Conservation (phyloP, 1,284 basidiomycete species). For the Fomitopsis pinicola region DNA sequence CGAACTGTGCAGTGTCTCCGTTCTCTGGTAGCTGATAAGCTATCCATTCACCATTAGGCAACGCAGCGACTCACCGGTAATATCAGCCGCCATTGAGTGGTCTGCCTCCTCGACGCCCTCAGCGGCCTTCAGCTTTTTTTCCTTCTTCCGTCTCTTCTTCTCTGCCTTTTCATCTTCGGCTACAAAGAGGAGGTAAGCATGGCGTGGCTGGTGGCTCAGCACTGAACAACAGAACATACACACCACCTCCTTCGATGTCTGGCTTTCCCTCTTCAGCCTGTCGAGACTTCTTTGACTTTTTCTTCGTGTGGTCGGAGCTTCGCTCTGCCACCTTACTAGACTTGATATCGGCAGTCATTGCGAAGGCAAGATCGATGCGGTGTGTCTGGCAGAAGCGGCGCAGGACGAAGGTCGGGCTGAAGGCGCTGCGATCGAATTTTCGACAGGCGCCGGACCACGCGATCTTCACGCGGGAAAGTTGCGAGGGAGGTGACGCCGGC, state of each 20-base stretch:
- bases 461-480: not conserved
- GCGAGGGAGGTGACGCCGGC: not conserved
- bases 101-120: not conserved
- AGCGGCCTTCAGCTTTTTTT: conserved; percentile 6
- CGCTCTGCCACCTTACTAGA: not conserved
- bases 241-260: conserved; percentile 19
- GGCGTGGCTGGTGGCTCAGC: not conserved
- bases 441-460: not conserved
- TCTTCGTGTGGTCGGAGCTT: conserved; percentile 2
- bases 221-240: conserved; percentile 20
- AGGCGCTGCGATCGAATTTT: not conserved
- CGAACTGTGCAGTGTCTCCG: conserved; percentile 6
- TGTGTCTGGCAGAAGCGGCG: not conserved
- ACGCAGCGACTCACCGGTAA: conserved; percentile 7
- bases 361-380: not conserved
- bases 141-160: conserved; percentile 14
- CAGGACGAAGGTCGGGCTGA: too few relatives aligned
- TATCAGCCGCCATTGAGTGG: conserved; percentile 8
- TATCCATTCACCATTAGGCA: not conserved
- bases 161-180: conserved; percentile 19
- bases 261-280: conserved; percentile 8
- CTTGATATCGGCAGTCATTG: not conserved
- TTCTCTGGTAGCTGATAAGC: not conserved
- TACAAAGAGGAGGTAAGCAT: conserved; percentile 11
- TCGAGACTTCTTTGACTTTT: conserved; percentile 20